Evolutionary conservation across 2,329 filamentous ascomycete genomes (phyloP).

Genomic region (Penicillium sp.): DNA sequence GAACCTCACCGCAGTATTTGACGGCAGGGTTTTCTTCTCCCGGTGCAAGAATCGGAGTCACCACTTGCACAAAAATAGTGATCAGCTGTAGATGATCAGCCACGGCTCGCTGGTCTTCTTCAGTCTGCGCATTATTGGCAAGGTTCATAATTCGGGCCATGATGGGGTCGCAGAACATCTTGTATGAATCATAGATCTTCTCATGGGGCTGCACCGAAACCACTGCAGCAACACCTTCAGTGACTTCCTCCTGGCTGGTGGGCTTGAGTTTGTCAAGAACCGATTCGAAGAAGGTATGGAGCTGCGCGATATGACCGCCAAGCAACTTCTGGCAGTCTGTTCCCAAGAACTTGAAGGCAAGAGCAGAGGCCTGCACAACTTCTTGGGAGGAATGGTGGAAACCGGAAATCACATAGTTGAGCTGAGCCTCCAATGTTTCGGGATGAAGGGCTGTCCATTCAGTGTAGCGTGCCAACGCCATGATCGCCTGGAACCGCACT

Average conservation of each 20-base stretch:
- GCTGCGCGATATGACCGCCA: constrained; percentile 74
- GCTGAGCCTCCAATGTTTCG: constrained; percentile 85
- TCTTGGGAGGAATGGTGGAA: constrained; percentile 88
- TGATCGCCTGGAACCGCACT: constrained; percentile 96
- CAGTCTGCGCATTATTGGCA: constrained; percentile 78
- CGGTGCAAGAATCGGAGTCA: constrained; percentile 70
- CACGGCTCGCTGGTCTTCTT: constrained; percentile 78
- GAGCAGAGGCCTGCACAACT: constrained; percentile 83
- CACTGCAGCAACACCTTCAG: constrained; percentile 89
- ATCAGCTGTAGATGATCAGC: constrained; percentile 93
- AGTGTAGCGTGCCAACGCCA: constrained; percentile 94
- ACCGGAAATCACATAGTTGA: constrained; percentile 91
- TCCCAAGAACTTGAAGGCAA: constrained; percentile 96
- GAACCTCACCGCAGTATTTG: constrained; percentile 92
- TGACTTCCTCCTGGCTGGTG: constrained; percentile 90
- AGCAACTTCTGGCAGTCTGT: constrained; percentile 88
- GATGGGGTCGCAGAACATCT: constrained; percentile 89
- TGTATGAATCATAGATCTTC: constrained; percentile 79
- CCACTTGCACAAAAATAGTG: constrained; percentile 79
- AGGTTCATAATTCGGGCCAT: constrained; percentile 80
- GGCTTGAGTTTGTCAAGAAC: constrained; percentile 82
- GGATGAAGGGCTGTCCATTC: constrained; percentile 96
- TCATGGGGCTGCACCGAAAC: constrained; percentile 78
- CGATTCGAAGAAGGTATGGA: constrained; percentile 89
- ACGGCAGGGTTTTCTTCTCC: constrained; percentile 82